These are phyloP conservation scores for grape (Vitis vinifera) DNA, from an alignment of 164 flowering plant species.

Conservation along the genomic window DNA sequence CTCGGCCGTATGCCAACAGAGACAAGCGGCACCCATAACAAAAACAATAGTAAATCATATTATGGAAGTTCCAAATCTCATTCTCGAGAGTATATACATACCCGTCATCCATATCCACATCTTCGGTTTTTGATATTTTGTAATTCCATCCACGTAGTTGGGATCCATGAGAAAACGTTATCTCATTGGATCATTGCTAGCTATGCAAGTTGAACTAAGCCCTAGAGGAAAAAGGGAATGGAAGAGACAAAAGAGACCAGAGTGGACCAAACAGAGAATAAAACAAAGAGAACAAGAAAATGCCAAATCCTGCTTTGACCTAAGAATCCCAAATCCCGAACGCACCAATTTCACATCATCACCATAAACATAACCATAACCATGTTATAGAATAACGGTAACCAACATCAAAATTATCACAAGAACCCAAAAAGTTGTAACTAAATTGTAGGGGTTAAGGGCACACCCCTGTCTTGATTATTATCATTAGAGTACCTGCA, in stretches of 20 bases:
- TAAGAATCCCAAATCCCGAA: not conserved
- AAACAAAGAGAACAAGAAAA: slow-evolving; percentile 13
- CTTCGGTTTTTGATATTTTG: too few species aligned
- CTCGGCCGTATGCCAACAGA: too few species aligned
- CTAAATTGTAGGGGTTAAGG: slow-evolving; percentile 3
- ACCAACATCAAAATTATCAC: not conserved
- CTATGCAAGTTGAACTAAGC: too few species aligned
- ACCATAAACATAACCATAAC: not conserved
- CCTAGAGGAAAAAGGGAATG: too few species aligned
- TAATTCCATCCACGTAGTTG: too few species aligned
- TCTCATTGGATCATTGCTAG: not conserved
- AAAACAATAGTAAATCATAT: too few species aligned
- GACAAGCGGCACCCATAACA: too few species aligned
- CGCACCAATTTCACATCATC: not conserved
- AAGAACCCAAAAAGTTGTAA: not conserved
- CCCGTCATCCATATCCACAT: not conserved
- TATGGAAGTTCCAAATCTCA: too few species aligned
- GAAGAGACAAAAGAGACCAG: not conserved
- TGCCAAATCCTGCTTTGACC: slow-evolving; percentile 11
- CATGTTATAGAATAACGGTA: not conserved
- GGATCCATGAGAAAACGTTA: not conserved
- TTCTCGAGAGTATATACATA: too few species aligned
- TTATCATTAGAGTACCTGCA: slow-evolving; percentile 53
- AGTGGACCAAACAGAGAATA: slow-evolving; percentile 5
- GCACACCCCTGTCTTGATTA: not conserved